Evolutionary conservation across 2,329 filamentous ascomycete genomes (phyloP), one percentile per base, ranked within the genome.

Genomic region (Fusarium sp.): DNA sequence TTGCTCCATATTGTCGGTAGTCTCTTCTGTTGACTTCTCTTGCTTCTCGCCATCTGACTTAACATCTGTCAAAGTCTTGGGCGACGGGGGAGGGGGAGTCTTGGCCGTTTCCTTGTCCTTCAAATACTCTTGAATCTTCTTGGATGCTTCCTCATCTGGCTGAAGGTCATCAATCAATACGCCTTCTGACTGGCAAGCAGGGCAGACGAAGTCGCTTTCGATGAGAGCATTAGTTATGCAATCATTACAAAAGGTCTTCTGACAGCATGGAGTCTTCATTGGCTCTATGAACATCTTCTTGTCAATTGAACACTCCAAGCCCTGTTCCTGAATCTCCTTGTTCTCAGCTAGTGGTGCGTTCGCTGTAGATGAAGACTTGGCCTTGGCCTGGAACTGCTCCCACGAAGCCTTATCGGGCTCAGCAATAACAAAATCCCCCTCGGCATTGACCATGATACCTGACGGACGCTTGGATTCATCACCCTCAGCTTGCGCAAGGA

Each of bases 221-320:
- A 98, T 96, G 84, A 99, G 92, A 85, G 95, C 94, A 90, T 98
- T 98, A 83, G 96, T 97, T 85, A 99, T 98, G 92, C 96, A 99
- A 83, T 98, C 95, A 90, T 96, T 96, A 89, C 96, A 99, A 88
- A 97, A 99, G 82, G 95, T 98, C 90, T 93, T 97, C 86, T 93
- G 90, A 88, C 96, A 99, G 90, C 96, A 99, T 77, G 96, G 96
- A 81, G 96, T 98, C 90, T 98, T 97, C 89, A 97, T 96, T 89
- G 96, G 96, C 83, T 98, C 94, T 91, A 97, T 92, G 86, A 98
- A 98, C 90, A 98, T 92, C 84, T 94, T 95, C 86, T 97, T 97
- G 91, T 98, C 96, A 88, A 98, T 93, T 75, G 95, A 90, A 87
- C 96, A 99, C 84, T 96, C 93, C 81, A 99, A 87, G 76, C 96